Base-by-base conservation (phyloP, 2,329 filamentous ascomycete genomes). In the Xylaria sp. region DNA sequence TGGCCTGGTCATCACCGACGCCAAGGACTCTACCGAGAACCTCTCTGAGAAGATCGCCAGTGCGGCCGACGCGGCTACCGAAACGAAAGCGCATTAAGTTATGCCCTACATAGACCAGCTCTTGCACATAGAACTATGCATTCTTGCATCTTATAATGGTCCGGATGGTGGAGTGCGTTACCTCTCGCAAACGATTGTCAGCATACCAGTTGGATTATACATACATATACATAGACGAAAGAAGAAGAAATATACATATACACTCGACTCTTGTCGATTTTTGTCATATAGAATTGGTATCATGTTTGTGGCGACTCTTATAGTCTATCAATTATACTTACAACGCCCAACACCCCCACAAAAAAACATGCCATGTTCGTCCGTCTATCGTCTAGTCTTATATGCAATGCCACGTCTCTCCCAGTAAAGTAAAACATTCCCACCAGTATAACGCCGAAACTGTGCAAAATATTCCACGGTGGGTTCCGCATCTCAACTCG, bases 31-130 rank as follows among this genome's bases (percentile, higher is more conserved):
- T 11, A 40, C 64, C n/a, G 65, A 66, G 11, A 36, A 63, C 15
- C 54, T 61, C 44, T 46, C 68, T 10, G 69, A 69, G 57, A 71
- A 66, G 66, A 46, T 70, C 28, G 62, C 56, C 6, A 26, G 46
- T 9, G 56, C 48, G 15, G 48, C 46, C 36, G 59, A 66, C n/a
- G 58, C 63, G 26, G 36, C 58, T 15, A 46, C 59, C 51, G 59
- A 64, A 28, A 68, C 70, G 17, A 61, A 69, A 20, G 65, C 59
- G 28, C 31, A 63, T 6, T 63, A 3, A 65, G 38, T 61, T 33
- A 17, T 40, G 7, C n/a, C 51, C 11, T n/a, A 42, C 42, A 40
- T 58, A 59, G 57, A 65, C 42, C 10, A 28, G 40, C 2, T 56
- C 11, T 26, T 33, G 40, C 36, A 17, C 23, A 59, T 63, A 71